phyloP scores from a whole-genome alignment of 2,329 filamentous ascomycete species.

The Didymella exigua region DNA sequence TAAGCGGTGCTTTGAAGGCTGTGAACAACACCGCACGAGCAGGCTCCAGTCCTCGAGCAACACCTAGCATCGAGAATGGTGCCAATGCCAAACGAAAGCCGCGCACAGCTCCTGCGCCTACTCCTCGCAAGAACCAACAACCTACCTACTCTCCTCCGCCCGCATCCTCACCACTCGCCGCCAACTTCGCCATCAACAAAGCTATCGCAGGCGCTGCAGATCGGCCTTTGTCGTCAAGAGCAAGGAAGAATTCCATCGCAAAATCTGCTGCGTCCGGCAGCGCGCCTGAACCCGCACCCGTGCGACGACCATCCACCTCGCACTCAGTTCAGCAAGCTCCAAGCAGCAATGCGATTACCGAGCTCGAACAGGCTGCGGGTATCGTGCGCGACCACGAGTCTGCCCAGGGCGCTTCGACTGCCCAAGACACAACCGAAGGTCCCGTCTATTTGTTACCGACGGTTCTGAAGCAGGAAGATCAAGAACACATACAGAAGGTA shows the following conservation, averaged over 20 bases:
- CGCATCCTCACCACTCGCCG: slow-evolving; percentile 76
- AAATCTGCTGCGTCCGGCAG: slow-evolving; percentile 52
- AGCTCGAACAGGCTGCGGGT: slow-evolving; percentile 42
- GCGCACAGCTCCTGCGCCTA: slow-evolving; percentile 69
- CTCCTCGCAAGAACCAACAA: slow-evolving; percentile 72
- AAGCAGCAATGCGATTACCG: slow-evolving; percentile 38
- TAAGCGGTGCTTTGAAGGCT: slow-evolving; percentile 63
- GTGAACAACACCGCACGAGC: slow-evolving; percentile 47
- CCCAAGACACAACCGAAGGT: slow-evolving; percentile 37
- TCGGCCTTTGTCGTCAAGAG: slow-evolving; percentile 71
- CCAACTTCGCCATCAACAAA: slow-evolving; percentile 66
- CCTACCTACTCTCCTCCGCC: slow-evolving; percentile 70
- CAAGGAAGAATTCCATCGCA: slow-evolving; percentile 71
- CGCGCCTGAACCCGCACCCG: slow-evolving; percentile 52
- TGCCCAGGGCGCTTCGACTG: slow-evolving; percentile 35
- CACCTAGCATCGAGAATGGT: slow-evolving; percentile 61
- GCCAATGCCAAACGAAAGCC: slow-evolving; percentile 67
- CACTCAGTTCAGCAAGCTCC: slow-evolving; percentile 40
- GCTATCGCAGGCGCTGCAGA: slow-evolving; percentile 51
- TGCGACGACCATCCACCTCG: slow-evolving; percentile 44
- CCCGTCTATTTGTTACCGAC: slow-evolving; percentile 55
- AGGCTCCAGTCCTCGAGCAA: slow-evolving; percentile 68
- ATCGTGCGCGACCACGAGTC: slow-evolving; percentile 32
- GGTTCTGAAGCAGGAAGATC: slow-evolving; percentile 57
- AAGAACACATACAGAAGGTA: slow-evolving; percentile 49